phyloP scores from a whole-genome alignment of 1,284 basidiomycete species.

The Rhodotorula mucilaginosa region DNA sequence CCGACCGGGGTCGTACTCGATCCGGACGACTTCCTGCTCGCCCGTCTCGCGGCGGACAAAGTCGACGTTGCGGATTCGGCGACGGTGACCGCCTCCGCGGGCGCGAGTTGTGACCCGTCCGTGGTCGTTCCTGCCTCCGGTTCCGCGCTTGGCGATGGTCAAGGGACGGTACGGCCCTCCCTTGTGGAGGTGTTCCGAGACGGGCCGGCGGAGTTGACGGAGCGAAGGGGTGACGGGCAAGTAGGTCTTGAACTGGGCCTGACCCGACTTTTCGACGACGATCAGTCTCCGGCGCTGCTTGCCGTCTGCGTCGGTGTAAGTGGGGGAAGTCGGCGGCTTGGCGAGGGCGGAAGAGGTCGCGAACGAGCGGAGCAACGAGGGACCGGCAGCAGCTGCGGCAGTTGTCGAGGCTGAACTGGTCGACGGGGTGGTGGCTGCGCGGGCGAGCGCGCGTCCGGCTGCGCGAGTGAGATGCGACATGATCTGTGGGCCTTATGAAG shows the following conservation, averaged over 20 bases:
- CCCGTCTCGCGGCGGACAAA: constrained; percentile 75
- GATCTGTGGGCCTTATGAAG: background rate
- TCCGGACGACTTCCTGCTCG: constrained; percentile 80
- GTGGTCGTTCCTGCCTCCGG: constrained; percentile 78
- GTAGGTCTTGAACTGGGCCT: constrained; percentile 71
- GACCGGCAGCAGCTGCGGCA: background rate
- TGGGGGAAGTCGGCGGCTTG: constrained; percentile 18
- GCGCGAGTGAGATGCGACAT: constrained; percentile 14
- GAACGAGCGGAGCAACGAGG: constrained; percentile 15
- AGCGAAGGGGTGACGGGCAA: constrained; percentile 83
- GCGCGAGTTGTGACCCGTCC: constrained; percentile 87
- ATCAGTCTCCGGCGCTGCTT: constrained; percentile 30
- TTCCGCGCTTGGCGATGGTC: constrained; percentile 76
- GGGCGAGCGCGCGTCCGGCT: constrained; percentile 10
- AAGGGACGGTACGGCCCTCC: constrained; percentile 80
- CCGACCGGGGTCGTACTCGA: constrained; percentile 95
- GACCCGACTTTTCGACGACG: constrained; percentile 35
- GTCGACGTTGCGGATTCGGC: constrained; percentile 82
- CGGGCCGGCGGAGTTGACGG: constrained; percentile 78
- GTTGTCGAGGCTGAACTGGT: background rate
- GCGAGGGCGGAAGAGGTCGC: constrained; percentile 5
- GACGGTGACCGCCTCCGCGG: constrained; percentile 86
- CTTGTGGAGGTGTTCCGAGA: constrained; percentile 76
- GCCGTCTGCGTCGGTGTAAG: constrained; percentile 10
- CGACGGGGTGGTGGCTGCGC: background rate